Conservation (phyloP, 805 yeast genomes). For the Saccharomycopsis malanga region DNA sequence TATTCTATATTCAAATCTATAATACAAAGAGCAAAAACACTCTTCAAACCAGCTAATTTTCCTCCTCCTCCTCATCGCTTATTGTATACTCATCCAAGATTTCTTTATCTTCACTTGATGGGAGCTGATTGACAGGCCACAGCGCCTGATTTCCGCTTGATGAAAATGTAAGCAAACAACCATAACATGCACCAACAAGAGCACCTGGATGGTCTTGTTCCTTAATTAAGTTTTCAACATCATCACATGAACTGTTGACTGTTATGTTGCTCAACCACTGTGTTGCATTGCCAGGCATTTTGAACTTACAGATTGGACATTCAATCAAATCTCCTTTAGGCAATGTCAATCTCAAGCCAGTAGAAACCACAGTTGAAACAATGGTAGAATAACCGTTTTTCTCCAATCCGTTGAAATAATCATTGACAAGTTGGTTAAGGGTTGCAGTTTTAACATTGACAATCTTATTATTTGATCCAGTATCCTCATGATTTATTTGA, state of each 20-base stretch:
- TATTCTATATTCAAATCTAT: too few relatives aligned
- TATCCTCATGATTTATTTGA: conserved; percentile 8
- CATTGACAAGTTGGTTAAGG: conserved; percentile 35
- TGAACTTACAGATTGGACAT: conserved; percentile 35
- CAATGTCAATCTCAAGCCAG: conserved; percentile 37
- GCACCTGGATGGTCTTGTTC: too few relatives aligned
- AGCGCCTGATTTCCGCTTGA: conserved; percentile 30
- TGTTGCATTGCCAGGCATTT: conserved; percentile 33
- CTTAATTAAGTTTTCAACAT: conserved; percentile 22
- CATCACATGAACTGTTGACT: conserved; percentile 33
- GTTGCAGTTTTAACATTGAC: conserved; percentile 36
- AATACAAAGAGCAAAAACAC: too few relatives aligned
- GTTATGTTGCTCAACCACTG: conserved; percentile 38
- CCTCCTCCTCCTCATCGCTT: conserved; percentile 26
- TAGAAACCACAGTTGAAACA: conserved; percentile 41
- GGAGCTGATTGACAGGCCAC: conserved; percentile 32
- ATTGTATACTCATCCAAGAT: conserved; percentile 33
- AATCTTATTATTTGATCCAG: conserved; percentile 11
- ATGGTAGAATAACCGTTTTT: conserved; percentile 40
- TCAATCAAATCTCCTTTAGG: conserved; percentile 25
- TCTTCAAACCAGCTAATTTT: too few relatives aligned
- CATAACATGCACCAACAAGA: conserved; percentile 33
- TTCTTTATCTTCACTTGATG: conserved; percentile 23
- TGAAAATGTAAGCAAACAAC: conserved; percentile 32
- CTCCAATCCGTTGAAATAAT: conserved; percentile 37